Conservation (phyloP, 495 filamentous ascomycete species). For the Neurospora tetrasperma region DNA sequence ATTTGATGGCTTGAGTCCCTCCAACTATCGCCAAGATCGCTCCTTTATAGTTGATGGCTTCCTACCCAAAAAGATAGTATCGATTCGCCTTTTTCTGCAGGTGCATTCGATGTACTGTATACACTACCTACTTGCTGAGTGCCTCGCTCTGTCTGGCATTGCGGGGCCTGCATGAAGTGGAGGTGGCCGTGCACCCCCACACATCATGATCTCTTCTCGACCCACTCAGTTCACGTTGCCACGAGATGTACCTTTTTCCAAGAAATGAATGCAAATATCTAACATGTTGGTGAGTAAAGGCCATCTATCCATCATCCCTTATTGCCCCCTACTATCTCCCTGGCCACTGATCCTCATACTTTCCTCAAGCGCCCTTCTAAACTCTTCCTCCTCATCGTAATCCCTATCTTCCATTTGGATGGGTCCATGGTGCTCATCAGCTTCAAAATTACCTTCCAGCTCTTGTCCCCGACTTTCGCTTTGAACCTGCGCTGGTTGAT, state of each 20-base stretch:
- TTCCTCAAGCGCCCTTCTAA: conserved; percentile 36
- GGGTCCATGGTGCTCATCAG: not conserved
- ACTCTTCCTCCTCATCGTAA: conserved; percentile 33
- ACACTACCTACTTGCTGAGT: no score
- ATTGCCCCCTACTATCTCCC: not conserved
- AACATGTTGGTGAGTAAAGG: not conserved
- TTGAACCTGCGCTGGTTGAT: not conserved
- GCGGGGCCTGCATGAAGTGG: not conserved
- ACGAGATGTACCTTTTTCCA: not conserved
- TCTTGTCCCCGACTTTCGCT: not conserved
- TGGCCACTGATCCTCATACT: conserved; percentile 28
- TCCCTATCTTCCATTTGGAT: conserved; percentile 11
- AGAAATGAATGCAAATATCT: no score
- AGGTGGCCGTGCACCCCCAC: not conserved
- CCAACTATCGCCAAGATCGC: not conserved
- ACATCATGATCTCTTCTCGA: not conserved
- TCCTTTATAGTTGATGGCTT: not conserved
- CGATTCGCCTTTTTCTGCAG: not conserved
- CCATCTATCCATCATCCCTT: not conserved
- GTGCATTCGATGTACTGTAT: not conserved
- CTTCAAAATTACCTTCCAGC: not conserved
- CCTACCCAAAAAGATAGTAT: no score
- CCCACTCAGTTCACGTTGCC: not conserved
- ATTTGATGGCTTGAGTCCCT: not conserved
- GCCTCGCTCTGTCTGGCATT: not conserved